Base-by-base conservation (phyloP, 495 filamentous ascomycete genomes). In the Astrothelium subdiscretum region DNA sequence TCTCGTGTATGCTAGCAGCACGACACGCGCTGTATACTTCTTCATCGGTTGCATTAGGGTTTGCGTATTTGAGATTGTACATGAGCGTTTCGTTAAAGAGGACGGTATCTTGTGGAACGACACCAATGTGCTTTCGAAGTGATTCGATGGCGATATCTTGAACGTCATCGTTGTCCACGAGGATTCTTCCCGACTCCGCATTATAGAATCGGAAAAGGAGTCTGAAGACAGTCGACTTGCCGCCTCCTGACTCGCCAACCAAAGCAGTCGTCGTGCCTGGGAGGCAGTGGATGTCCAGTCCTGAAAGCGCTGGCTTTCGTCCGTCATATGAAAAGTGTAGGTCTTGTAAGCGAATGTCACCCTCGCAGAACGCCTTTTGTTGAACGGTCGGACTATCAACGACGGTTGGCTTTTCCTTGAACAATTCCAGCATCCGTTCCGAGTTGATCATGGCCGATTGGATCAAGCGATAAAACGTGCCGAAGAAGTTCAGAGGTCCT, bases 371-470 rank as follows among this genome's bases (percentile, higher is more conserved):
- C 2, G 75, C 71, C 62, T 97, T 75, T 15, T 79, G 73, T 27
- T 72, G 68, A 10, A 82, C 84, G 54, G 70, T 63, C 0, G 83
- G 78, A 12, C 76, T 77, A 71, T 96, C 91, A 2, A 90, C 79
- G 51, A 98, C 94, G 0, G 91, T 96, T 5, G 94, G 94, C 66
- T 90, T 84, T 70, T 92, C 89, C 69, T 95, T 94, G 80, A 98
- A 98, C 38, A 97, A 77, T 71, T 98, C 95, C 58, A 98, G 78
- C 75, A 97, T 85, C 2, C 94, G 84, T 77, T 98, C 94, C 8
- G 91, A 90, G 65, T 95, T 97, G 69, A 98, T 97, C 87, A 98
- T 87, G 59, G 91, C 89, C 38, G 90, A 91, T 74, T 97, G 94
- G 24, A 97, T 94, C 62, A 90, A 92, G 40, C 94, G 83, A 72